phyloP scores from a whole-genome alignment of 306 rosid genomes.

The Cyamopsis tetragonoloba region DNA sequence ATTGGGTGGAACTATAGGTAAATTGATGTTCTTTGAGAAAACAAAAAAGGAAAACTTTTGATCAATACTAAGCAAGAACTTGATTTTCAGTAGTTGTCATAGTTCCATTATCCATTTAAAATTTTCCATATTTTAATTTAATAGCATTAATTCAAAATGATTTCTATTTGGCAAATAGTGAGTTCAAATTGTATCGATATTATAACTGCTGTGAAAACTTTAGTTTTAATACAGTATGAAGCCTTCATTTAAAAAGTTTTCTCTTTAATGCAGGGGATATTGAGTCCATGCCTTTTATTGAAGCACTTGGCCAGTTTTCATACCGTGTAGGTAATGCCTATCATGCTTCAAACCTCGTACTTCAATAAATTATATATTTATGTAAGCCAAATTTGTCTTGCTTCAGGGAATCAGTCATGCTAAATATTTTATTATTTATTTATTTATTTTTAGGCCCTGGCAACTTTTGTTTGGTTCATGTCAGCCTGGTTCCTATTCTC shows the following conservation, averaged over 20 bases:
- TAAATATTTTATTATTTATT: neutral
- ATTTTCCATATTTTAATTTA: neutral
- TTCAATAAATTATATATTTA: neutral
- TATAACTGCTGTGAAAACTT: neutral
- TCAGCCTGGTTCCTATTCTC: slow-evolving; percentile 80
- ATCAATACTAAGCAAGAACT: neutral
- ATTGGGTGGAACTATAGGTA: slow-evolving; percentile 92
- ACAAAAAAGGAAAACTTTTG: too few relatives aligned
- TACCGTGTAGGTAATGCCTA: slow-evolving; percentile 69
- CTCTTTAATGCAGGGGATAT: slow-evolving; percentile 64
- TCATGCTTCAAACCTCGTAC: neutral
- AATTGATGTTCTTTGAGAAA: neutral
- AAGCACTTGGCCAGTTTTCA: slow-evolving; percentile 85
- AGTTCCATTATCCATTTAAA: slow-evolving; percentile 2
- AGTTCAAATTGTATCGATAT: neutral
- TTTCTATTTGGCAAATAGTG: neutral
- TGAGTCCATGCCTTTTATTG: slow-evolving; percentile 81
- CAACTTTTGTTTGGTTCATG: slow-evolving; percentile 80
- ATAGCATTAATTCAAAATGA: slow-evolving; percentile 11
- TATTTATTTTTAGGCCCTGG: slow-evolving; percentile 48
- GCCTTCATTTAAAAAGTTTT: slow-evolving; percentile 16
- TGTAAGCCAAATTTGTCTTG: neutral
- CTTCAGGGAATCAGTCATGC: slow-evolving; percentile 15
- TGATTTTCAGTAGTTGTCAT: neutral
- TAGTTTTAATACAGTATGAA: neutral